Conservation (phyloP, 2,329 filamentous ascomycete species). For the Penicillium psychrosexuale region DNA sequence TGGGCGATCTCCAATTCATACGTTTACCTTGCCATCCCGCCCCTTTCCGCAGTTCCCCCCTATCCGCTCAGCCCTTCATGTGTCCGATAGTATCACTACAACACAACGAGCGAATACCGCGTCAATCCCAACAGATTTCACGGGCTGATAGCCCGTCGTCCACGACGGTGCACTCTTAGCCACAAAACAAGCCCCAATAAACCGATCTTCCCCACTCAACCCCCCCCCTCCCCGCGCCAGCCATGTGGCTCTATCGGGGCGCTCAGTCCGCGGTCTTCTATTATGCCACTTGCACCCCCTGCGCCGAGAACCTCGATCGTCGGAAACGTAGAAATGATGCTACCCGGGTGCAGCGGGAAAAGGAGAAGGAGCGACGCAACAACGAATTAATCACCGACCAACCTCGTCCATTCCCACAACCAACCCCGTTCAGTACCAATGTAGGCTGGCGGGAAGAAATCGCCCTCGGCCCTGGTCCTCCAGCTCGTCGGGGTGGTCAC, state of each 20-base stretch:
- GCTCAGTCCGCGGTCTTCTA: constrained; percentile 52
- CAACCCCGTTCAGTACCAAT: constrained; percentile 76
- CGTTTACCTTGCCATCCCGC: constrained; percentile 4
- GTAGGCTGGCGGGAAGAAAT: constrained; percentile 89
- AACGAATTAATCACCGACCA: constrained; percentile 58
- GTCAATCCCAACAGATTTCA: constrained; percentile 24
- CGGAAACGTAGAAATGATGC: constrained; percentile 69
- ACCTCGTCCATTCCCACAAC: constrained; percentile 73
- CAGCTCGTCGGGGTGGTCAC: constrained; percentile 55
- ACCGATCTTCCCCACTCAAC: constrained; percentile 5
- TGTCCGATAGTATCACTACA: constrained; percentile 28
- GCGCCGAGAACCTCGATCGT: constrained; percentile 66
- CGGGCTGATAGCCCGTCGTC: constrained; percentile 23
- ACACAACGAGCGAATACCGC: constrained; percentile 21
- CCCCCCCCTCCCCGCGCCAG: constrained; percentile 20
- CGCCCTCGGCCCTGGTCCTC: constrained; percentile 70
- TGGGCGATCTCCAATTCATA: constrained; percentile 27
- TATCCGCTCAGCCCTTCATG: constrained; percentile 35
- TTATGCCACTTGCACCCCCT: constrained; percentile 54
- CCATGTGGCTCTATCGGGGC: constrained; percentile 50
- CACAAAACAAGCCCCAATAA: background rate
- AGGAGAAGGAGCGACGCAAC: constrained; percentile 61
- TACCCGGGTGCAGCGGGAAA: constrained; percentile 63
- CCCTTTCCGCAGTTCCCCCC: constrained; percentile 5
- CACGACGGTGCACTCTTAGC: constrained; percentile 9